Evolutionary conservation across 257 asterid genomes (phyloP).

Genomic region (Solanum peruvianum): DNA sequence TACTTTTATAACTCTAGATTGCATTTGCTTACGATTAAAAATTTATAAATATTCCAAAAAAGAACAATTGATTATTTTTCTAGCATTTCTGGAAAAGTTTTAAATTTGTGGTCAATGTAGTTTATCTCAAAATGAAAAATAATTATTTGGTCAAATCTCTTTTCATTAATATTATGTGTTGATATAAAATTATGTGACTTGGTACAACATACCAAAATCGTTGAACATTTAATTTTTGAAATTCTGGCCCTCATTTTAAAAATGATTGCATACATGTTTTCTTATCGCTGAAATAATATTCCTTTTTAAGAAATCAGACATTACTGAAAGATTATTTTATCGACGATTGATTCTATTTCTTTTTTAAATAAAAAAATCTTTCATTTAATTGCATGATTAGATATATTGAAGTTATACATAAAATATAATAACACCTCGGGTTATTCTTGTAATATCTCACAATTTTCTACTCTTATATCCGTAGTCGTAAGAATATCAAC

Average conservation of each 20-base stretch:
- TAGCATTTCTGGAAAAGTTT: not conserved
- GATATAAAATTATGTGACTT: not conserved
- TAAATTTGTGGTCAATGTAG: not conserved
- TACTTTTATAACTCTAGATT: not conserved
- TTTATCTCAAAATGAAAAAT: not conserved
- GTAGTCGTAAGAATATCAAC: no score
- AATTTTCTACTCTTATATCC: no score
- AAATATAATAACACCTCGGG: no score
- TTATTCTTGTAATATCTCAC: no score
- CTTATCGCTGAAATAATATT: not conserved
- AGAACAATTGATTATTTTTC: not conserved
- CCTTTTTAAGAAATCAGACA: not conserved
- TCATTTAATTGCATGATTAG: not conserved
- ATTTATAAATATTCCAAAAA: not conserved
- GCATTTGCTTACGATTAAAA: not conserved
- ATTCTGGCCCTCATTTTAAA: not conserved
- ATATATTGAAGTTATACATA: not conserved
- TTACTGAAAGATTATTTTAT: no score
- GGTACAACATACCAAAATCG: no score
- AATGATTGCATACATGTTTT: not conserved
- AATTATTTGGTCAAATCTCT: not conserved
- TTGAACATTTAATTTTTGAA: no score
- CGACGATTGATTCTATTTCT: not conserved
- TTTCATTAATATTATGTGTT: not conserved
- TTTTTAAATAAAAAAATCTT: no score